phyloP scores from a whole-genome alignment of 2,329 filamentous ascomycete species.

The Pestalotiopsis sp. region DNA sequence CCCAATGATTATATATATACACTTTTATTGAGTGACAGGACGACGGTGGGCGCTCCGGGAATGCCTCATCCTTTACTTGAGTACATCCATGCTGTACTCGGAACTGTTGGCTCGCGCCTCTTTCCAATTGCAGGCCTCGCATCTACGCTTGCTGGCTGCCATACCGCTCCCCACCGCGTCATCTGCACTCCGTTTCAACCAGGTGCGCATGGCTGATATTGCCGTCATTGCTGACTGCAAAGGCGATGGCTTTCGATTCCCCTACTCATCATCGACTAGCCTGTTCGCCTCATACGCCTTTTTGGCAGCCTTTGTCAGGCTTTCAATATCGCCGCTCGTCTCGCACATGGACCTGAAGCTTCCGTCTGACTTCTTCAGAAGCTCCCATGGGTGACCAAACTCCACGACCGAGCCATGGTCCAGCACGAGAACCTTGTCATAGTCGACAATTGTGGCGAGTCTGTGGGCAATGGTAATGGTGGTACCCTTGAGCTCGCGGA shows the following conservation, averaged over 20 bases:
- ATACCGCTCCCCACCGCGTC: not conserved
- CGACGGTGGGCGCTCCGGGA: not conserved
- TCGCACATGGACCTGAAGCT: constrained; percentile 67
- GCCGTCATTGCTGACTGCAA: not conserved
- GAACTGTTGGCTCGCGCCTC: not conserved
- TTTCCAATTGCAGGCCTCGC: not conserved
- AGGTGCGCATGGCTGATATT: not conserved
- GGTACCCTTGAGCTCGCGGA: constrained; percentile 89
- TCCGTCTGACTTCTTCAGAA: constrained; percentile 73
- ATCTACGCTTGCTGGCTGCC: not conserved
- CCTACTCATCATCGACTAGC: constrained; percentile 41
- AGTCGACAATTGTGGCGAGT: constrained; percentile 95
- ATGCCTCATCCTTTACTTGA: not conserved
- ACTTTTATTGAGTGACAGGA: not conserved
- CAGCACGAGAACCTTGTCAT: constrained; percentile 94
- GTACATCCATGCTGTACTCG: constrained; percentile 11
- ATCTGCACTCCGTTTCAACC: not conserved
- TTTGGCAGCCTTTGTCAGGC: constrained; percentile 56
- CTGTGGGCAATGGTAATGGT: constrained; percentile 97
- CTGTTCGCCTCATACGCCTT: constrained; percentile 48
- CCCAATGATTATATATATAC: not conserved
- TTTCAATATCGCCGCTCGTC: constrained; percentile 61
- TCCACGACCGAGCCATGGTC: constrained; percentile 88
- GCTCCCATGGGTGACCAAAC: constrained; percentile 85
- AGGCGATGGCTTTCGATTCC: not conserved